Evolutionary conservation across 1,139 yeast genomes (phyloP).

Genomic region (Geotrichum aggregatum): DNA sequence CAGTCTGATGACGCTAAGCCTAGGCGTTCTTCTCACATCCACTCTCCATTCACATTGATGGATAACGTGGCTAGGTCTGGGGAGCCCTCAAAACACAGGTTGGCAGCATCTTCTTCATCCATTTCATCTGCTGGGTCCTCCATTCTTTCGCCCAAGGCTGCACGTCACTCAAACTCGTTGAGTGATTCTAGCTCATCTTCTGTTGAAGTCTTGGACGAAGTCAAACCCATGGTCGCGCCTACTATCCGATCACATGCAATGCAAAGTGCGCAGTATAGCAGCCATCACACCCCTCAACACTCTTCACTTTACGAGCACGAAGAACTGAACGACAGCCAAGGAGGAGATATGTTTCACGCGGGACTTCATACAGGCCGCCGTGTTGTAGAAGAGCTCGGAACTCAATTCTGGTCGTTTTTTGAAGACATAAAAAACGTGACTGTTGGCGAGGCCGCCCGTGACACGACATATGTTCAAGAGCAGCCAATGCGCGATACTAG

Average conservation of each 20-base stretch:
- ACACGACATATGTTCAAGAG: slow-evolving; percentile 7
- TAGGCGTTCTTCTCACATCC: slow-evolving; percentile 9
- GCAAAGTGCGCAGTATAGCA: not conserved
- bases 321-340: not conserved
- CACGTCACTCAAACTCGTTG: slow-evolving; percentile 21
- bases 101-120: slow-evolving; percentile 12
- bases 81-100: slow-evolving; percentile 4
- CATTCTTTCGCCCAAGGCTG: slow-evolving; percentile 3
- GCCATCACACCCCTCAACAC: slow-evolving; percentile 2
- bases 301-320: not conserved
- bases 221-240: slow-evolving; percentile 1
- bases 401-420: slow-evolving; percentile 38
- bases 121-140: slow-evolving; percentile 14
- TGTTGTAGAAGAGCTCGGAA: slow-evolving; percentile 37
- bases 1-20: not conserved
- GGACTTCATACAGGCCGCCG: slow-evolving; percentile 37
- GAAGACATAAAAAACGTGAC: slow-evolving; percentile 38
- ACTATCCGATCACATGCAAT: not conserved
- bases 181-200: slow-evolving; percentile 20
- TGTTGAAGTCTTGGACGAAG: slow-evolving; percentile 9
- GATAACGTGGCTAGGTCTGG: slow-evolving; percentile 2
- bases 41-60: slow-evolving; percentile 15
- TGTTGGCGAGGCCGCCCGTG: slow-evolving; percentile 32
- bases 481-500: not conserved
- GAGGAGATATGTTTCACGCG: slow-evolving; percentile 33